phyloP scores from a whole-genome alignment of 1,284 basidiomycete species.

The Cerioporus squamosus region DNA sequence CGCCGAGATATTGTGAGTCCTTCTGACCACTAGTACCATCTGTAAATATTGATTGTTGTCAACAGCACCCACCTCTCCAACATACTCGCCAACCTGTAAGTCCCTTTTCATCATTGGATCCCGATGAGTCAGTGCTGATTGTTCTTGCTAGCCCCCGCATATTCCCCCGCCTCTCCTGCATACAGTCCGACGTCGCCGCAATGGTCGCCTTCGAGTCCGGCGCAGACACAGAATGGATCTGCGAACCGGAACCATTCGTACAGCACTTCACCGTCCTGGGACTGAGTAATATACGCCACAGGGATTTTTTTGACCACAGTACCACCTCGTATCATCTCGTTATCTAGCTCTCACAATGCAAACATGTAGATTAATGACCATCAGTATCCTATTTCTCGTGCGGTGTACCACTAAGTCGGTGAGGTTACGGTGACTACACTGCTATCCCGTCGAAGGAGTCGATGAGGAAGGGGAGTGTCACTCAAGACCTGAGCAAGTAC shows the following conservation, averaged over 20 bases:
- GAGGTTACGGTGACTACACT: too few species aligned
- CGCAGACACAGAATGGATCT: constrained; percentile 50
- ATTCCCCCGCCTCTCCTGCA: constrained; percentile 83
- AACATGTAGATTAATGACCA: constrained; percentile 31
- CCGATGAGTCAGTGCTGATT: constrained; percentile 3
- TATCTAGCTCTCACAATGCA: constrained; percentile 29
- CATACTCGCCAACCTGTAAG: constrained; percentile 84
- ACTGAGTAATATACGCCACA: constrained; percentile 39
- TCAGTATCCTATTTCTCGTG: constrained; percentile 10
- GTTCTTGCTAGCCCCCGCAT: constrained; percentile 43
- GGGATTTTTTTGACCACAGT: constrained; percentile 29
- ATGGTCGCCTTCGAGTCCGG: constrained; percentile 83
- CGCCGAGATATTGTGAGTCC: constrained; percentile 84
- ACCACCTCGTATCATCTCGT: constrained; percentile 16
- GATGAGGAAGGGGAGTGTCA: too few species aligned
- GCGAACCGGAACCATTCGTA: constrained; percentile 47
- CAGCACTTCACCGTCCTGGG: constrained; percentile 62
- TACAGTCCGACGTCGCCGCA: constrained; percentile 83
- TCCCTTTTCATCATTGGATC: constrained; percentile 17
- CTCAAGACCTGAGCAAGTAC: too few species aligned
- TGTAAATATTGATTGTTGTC: constrained; percentile 3
- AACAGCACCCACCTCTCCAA: constrained; percentile 79
- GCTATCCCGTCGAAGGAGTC: too few species aligned
- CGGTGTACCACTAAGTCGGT: neutral
- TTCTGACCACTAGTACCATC: neutral